A percentile compares a stretch with the other conserved stretches of the same genome.
Conservation (phyloP, 768 basidiomycete species). For the Rhodosporidiobolus sp. region DNA sequence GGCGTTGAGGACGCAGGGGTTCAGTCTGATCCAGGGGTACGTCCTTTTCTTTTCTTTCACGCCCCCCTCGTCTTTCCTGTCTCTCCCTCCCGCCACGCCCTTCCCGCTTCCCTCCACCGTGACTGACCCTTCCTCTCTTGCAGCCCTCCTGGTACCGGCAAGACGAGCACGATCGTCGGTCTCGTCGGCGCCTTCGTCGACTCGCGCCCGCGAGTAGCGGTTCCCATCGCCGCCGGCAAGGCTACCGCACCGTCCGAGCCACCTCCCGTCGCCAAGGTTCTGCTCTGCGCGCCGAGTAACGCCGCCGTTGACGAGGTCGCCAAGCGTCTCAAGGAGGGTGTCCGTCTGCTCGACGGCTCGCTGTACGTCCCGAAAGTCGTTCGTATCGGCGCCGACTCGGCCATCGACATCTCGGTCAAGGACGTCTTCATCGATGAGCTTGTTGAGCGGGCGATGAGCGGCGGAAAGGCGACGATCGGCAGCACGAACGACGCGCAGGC, state of each 20-base stretch:
- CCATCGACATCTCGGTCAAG: conserved; percentile 73
- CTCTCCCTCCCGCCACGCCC: no score
- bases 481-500: conserved; percentile 57
- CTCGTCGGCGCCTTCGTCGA: conserved; percentile 75
- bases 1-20: conserved; percentile 64
- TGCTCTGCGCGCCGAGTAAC: conserved; percentile 95
- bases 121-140: conserved; percentile 1
- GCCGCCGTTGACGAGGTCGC: conserved; percentile 97
- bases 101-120: neutral
- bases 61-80: no score
- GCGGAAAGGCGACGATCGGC: conserved; percentile 41
- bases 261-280: conserved; percentile 64
- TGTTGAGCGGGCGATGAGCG: conserved; percentile 66
- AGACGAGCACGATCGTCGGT: conserved; percentile 95
- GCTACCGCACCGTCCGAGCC: conserved; percentile 51
- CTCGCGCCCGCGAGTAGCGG: conserved; percentile 31
- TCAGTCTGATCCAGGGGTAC: conserved; percentile 92
- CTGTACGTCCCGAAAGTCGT: conserved; percentile 72
- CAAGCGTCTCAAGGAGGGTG: conserved; percentile 76
- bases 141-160: conserved; percentile 96
- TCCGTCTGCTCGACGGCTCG: conserved; percentile 59
- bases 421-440: conserved; percentile 83
- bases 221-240: conserved; percentile 56
- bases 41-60: conserved; percentile 32
- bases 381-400: conserved; percentile 74